Evolutionary conservation across 148 eudicot genomes (phyloP).

Genomic region (Cornus suecica): DNA sequence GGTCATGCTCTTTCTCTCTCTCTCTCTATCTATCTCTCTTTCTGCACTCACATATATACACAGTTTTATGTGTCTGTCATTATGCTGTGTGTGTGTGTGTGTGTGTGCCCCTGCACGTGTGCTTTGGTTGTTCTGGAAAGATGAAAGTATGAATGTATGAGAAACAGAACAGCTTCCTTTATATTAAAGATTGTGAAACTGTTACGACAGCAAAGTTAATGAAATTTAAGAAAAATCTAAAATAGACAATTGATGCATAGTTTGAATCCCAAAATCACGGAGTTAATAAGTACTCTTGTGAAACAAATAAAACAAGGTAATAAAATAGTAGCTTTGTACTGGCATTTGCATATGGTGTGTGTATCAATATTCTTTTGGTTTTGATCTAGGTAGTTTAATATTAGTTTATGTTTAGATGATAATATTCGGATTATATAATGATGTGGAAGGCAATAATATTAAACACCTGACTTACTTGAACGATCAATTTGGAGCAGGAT

Average conservation of each 20-base stretch:
- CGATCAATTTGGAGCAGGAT: not conserved
- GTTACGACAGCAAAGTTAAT: not conserved
- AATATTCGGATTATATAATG: not conserved
- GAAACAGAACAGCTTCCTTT: not conserved
- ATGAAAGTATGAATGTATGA: not conserved
- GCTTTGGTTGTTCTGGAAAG: not conserved
- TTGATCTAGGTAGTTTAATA: not conserved
- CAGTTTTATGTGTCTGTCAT: no score
- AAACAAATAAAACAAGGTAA: not conserved
- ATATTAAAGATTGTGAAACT: no score
- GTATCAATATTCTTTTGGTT: not conserved
- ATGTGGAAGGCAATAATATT: not conserved
- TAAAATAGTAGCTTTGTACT: not conserved
- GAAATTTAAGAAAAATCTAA: not conserved
- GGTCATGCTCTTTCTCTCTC: conserved; percentile 40
- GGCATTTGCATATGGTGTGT: not conserved
- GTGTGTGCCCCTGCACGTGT: no score
- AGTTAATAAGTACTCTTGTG: no score
- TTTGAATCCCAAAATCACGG: not conserved
- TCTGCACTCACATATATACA: no score
- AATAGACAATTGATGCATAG: not conserved
- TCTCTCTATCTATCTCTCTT: conserved; percentile 17
- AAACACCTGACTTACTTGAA: not conserved
- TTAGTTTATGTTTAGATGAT: not conserved
- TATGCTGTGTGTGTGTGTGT: no score